Evolutionary conservation across 257 asterid species (phyloP).

Genomic region (Salvia hispanica): DNA sequence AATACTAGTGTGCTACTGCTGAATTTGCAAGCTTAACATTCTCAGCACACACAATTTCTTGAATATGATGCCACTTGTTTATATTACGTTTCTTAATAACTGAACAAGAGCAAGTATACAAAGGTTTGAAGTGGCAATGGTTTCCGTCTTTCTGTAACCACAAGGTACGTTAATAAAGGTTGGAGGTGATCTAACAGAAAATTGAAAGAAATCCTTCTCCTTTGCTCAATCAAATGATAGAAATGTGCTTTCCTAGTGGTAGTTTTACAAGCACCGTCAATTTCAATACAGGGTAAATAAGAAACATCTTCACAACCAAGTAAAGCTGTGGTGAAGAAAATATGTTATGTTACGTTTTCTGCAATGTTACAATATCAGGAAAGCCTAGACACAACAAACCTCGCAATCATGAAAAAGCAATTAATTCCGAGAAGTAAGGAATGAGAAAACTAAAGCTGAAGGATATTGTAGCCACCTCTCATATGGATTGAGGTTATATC

Average conservation of each 20-base stretch:
- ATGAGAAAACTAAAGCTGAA: slow-evolving; percentile 10
- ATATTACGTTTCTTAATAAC: background rate
- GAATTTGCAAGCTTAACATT: background rate
- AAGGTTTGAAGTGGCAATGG: slow-evolving; percentile 1
- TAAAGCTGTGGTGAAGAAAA: background rate
- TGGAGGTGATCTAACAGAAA: background rate
- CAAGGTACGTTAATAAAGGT: background rate
- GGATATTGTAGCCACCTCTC: slow-evolving; percentile 3
- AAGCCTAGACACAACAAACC: slow-evolving; percentile 2
- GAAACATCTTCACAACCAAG: background rate
- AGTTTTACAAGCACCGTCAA: background rate
- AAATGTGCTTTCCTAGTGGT: background rate
- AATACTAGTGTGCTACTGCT: background rate
- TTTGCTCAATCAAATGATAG: slow-evolving; percentile 3
- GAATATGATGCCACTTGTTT: background rate
- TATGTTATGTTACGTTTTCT: background rate
- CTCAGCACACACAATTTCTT: background rate
- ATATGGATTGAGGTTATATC: slow-evolving; percentile 10
- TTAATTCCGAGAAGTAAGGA: background rate
- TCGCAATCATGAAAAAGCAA: slow-evolving; percentile 6
- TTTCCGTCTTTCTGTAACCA: background rate
- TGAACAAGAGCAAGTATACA: background rate
- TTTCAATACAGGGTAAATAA: background rate
- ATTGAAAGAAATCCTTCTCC: background rate
- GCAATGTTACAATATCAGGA: background rate